Percentiles rank a stretch among this genome's conserved stretches.
Conservation (phyloP, 208 protist genomes). For the Phytomonas sp. region DNA sequence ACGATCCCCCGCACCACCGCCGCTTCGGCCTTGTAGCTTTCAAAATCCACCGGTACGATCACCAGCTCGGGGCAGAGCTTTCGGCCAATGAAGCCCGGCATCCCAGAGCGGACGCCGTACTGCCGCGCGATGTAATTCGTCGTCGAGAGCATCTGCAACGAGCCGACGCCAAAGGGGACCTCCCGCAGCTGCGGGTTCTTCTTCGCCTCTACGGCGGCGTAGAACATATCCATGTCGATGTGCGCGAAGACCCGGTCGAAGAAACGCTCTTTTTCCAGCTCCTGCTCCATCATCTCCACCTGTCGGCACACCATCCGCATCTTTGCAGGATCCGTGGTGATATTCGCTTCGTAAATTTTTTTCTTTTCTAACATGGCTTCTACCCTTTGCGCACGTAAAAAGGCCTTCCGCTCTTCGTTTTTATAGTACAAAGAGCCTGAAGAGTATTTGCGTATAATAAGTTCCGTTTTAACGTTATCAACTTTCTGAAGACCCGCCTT, state of each 20-base stretch:
- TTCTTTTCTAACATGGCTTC: slow-evolving; percentile 30
- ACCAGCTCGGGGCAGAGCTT: slow-evolving; percentile 78
- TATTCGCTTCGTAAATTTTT: slow-evolving; percentile 16
- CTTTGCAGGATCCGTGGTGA: slow-evolving; percentile 10
- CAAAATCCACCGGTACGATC: slow-evolving; percentile 68
- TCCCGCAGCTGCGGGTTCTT: slow-evolving; percentile 70
- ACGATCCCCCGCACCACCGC: slow-evolving; percentile 44
- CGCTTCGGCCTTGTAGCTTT: slow-evolving; percentile 42
- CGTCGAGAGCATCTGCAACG: slow-evolving; percentile 87
- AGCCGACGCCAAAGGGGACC: slow-evolving; percentile 90
- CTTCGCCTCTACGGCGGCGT: slow-evolving; percentile 78
- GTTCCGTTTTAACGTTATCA: slow-evolving; percentile 43
- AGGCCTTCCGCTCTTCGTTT: slow-evolving; percentile 62
- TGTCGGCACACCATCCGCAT: background rate
- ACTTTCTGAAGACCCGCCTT: slow-evolving; percentile 61
- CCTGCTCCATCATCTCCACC: slow-evolving; percentile 7
- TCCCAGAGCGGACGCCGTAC: slow-evolving; percentile 91
- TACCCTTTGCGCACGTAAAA: slow-evolving; percentile 25
- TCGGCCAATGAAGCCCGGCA: slow-evolving; percentile 91
- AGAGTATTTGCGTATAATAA: slow-evolving; percentile 41
- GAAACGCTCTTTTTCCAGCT: slow-evolving; percentile 24
- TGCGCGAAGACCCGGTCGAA: slow-evolving; percentile 46
- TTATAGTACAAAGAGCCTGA: slow-evolving; percentile 51
- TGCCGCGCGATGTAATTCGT: slow-evolving; percentile 91
- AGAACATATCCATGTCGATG: slow-evolving; percentile 92